Percentiles rank a stretch among this genome's conserved stretches.
These are phyloP conservation scores for Xylariaceae sp. DNA, from an alignment of 2,329 filamentous ascomycete species.

Conservation along the genomic window DNA sequence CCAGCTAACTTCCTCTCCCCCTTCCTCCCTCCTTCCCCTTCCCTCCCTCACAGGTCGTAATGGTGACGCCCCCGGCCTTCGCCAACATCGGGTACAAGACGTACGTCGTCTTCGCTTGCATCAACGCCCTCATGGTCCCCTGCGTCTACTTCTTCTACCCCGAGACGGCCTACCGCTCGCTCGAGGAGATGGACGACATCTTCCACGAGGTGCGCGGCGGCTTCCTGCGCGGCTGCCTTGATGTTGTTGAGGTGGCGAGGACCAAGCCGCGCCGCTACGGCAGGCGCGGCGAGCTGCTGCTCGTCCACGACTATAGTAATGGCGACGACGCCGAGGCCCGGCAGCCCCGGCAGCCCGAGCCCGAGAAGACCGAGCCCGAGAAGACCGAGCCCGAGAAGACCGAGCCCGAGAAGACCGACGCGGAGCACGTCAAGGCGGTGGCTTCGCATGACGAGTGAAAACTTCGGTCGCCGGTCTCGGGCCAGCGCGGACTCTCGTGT, in stretches of 20 bases:
- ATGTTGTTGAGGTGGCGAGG: slow-evolving; percentile 29
- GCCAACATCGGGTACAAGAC: slow-evolving; percentile 48
- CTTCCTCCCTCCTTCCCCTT: no score
- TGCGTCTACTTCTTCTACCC: slow-evolving; percentile 36
- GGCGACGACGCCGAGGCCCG: no score
- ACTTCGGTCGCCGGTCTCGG: no score
- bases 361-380: no score
- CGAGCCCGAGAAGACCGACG: no score
- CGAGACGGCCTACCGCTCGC: slow-evolving; percentile 39
- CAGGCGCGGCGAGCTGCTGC: slow-evolving; percentile 47
- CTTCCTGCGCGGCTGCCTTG: slow-evolving; percentile 26
- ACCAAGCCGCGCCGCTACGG: slow-evolving; percentile 46
- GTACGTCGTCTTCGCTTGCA: slow-evolving; percentile 56
- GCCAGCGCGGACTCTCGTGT: no score
- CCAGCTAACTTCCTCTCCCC: no score
- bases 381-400: no score
- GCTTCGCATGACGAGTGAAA: no score
- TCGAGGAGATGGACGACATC: slow-evolving; percentile 53
- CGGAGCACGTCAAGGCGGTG: no score
- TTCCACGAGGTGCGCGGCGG: slow-evolving; percentile 46
- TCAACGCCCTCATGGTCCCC: slow-evolving; percentile 50
- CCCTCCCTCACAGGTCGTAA: slow-evolving; percentile 42
- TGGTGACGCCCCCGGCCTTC: slow-evolving; percentile 51
- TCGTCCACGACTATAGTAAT: slow-evolving; percentile 32
- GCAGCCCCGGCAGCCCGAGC: no score